These are phyloP conservation scores for Ogataea salicorniae DNA, from an alignment of 805 yeast genomes.

Conservation along the genomic window DNA sequence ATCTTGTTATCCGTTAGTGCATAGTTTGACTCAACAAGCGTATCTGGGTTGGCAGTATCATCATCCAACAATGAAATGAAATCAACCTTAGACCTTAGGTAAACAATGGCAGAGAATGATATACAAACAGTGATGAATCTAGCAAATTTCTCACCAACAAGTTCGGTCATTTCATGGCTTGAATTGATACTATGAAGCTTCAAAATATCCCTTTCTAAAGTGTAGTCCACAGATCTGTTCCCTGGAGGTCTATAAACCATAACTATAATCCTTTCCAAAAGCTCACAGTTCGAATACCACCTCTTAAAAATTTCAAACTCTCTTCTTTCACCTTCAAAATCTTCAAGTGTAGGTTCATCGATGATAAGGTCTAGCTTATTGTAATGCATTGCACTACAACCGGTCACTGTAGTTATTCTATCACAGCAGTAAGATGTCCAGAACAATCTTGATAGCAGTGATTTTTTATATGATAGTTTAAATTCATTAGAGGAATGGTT, in stretches of 20 bases:
- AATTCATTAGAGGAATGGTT: conserved; percentile 6
- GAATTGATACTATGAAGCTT: conserved; percentile 6
- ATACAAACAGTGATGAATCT: conserved; percentile 15
- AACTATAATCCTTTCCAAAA: conserved; percentile 24
- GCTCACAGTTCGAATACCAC: conserved; percentile 20
- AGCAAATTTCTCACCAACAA: conserved; percentile 12
- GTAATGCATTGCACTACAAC: conserved; percentile 25
- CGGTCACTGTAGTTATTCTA: conserved; percentile 24
- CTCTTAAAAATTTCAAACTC: conserved; percentile 24
- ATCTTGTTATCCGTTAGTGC: conserved; percentile 20
- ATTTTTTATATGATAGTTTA: conserved; percentile 17
- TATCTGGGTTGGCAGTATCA: conserved; percentile 1
- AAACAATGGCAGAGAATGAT: conserved; percentile 21
- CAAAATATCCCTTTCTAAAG: conserved; percentile 22
- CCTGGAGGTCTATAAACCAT: conserved; percentile 27
- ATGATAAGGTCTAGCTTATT: conserved; percentile 24
- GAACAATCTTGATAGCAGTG: conserved; percentile 23
- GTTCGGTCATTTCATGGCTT: neutral
- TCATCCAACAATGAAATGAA: conserved; percentile 24
- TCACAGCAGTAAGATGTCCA: conserved; percentile 30
- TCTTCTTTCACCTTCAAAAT: conserved; percentile 21
- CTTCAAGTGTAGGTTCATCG: conserved; percentile 19
- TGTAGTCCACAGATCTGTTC: conserved; percentile 19
- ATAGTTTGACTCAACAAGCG: conserved; percentile 6
- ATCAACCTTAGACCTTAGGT: conserved; percentile 26